Evolutionary conservation across 2,329 filamentous ascomycete genomes (phyloP).

Genomic region (Aureobasidium subglaciale): DNA sequence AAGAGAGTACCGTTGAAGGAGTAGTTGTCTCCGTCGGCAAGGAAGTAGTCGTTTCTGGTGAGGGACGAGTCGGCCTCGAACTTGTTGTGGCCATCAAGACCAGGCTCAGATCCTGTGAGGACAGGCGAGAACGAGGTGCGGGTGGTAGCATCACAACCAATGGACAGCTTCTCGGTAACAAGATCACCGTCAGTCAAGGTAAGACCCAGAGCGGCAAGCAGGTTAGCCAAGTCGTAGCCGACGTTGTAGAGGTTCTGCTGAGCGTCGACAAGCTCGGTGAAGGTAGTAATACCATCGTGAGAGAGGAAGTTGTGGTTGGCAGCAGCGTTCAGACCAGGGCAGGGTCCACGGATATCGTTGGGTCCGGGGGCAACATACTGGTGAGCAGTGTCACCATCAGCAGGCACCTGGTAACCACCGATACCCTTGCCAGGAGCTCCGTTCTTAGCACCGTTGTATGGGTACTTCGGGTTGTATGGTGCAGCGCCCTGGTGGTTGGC

Average conservation of each 20-base stretch:
- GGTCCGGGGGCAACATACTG: constrained; percentile 31
- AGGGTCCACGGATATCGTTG: constrained; percentile 36
- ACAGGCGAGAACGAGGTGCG: constrained; percentile 32
- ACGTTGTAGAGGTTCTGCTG: constrained; percentile 42
- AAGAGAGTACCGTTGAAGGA: constrained; percentile 37
- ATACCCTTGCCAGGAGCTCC: constrained; percentile 34
- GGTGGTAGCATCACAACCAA: constrained; percentile 40
- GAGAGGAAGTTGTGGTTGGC: constrained; percentile 40
- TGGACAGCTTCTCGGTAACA: constrained; percentile 36
- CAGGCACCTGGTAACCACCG: constrained; percentile 41
- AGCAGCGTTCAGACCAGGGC: constrained; percentile 37
- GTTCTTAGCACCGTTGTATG: constrained; percentile 39
- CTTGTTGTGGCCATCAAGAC: constrained; percentile 40
- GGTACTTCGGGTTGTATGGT: constrained; percentile 27
- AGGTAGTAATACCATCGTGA: constrained; percentile 37
- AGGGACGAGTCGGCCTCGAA: constrained; percentile 37
- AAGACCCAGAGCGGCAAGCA: constrained; percentile 36
- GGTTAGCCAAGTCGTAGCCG: constrained; percentile 34
- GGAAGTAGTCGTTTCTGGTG: constrained; percentile 37
- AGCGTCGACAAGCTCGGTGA: constrained; percentile 39
- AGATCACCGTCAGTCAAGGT: constrained; percentile 35
- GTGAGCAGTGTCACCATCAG: constrained; percentile 33
- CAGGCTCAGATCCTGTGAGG: constrained; percentile 33
- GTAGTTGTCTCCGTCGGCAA: constrained; percentile 32
- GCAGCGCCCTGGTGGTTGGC: constrained; percentile 32